phyloP scores from a whole-genome alignment of 805 yeast species.

The Candida alai region DNA sequence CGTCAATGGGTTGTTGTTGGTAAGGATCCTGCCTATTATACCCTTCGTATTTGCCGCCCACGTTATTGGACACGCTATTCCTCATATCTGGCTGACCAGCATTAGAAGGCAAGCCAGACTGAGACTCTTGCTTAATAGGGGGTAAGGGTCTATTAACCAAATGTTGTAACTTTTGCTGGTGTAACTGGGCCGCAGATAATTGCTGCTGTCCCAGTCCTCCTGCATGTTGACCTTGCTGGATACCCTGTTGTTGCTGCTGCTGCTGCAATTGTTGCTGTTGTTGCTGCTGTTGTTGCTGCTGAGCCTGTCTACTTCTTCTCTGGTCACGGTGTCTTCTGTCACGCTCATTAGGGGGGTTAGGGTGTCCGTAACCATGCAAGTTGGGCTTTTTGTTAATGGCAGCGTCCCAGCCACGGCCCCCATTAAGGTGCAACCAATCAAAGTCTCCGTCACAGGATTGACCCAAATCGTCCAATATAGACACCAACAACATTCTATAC shows the following conservation, averaged over 20 bases:
- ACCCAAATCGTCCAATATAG: constrained; percentile 54
- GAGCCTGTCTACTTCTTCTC: constrained; percentile 41
- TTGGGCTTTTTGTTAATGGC: constrained; percentile 72
- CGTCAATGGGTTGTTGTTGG: constrained; percentile 37
- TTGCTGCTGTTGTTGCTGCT: constrained; percentile 18
- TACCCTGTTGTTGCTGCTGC: constrained; percentile 14
- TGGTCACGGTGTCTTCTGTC: constrained; percentile 46
- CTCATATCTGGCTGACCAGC: constrained; percentile 3
- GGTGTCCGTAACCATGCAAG: constrained; percentile 78
- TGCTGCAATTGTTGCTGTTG: constrained; percentile 15
- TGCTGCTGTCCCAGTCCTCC: constrained; percentile 24
- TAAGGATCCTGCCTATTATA: constrained; percentile 24
- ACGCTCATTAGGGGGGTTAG: constrained; percentile 51
- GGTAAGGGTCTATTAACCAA: constrained; percentile 47
- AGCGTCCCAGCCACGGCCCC: constrained; percentile 82
- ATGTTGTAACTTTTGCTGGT: constrained; percentile 46
- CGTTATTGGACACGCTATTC: constrained; percentile 19
- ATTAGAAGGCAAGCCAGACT: constrained; percentile 10
- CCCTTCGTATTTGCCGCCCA: constrained; percentile 15
- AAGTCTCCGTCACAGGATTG: constrained; percentile 63
- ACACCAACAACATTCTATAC: constrained; percentile 56
- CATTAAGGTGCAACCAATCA: constrained; percentile 79
- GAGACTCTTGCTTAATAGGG: constrained; percentile 42
- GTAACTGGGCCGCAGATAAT: constrained; percentile 43
- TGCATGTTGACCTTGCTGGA: constrained; percentile 8